These are phyloP conservation scores for Pyricularia pennisetigena DNA, from an alignment of 2,329 filamentous ascomycete genomes.

Conservation along the genomic window DNA sequence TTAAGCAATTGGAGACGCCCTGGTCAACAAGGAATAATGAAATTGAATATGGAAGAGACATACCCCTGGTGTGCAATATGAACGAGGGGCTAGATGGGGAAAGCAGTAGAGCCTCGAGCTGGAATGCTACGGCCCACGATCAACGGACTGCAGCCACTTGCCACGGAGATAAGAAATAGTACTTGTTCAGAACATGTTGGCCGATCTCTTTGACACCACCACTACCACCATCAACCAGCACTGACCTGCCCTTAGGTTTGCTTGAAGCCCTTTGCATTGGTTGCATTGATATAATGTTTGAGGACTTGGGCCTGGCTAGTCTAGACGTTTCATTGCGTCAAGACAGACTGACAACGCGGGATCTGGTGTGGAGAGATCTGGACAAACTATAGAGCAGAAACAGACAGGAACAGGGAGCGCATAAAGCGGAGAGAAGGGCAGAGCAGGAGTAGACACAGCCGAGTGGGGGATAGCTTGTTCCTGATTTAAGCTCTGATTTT, in stretches of 20 bases:
- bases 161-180: not conserved
- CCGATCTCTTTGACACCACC: not conserved
- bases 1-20: not conserved
- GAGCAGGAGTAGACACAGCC: not conserved
- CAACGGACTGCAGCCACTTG: not conserved
- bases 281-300: not conserved
- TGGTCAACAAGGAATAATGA: not conserved
- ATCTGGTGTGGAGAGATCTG: not conserved
- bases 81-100: not conserved
- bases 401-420: not conserved
- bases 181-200: not conserved
- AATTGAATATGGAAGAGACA: not conserved
- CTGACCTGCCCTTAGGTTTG: not conserved
- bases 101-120: not conserved
- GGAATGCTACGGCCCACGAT: not conserved
- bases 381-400: not conserved
- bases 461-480: not conserved
- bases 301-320: not conserved
- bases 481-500: not conserved
- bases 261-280: not conserved
- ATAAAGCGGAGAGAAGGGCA: not conserved
- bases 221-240: not conserved
- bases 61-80: not conserved
- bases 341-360: not conserved
- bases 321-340: not conserved